Base-by-base conservation (phyloP, 164 flowering plant genomes). In the Paratinospora sagittata region DNA sequence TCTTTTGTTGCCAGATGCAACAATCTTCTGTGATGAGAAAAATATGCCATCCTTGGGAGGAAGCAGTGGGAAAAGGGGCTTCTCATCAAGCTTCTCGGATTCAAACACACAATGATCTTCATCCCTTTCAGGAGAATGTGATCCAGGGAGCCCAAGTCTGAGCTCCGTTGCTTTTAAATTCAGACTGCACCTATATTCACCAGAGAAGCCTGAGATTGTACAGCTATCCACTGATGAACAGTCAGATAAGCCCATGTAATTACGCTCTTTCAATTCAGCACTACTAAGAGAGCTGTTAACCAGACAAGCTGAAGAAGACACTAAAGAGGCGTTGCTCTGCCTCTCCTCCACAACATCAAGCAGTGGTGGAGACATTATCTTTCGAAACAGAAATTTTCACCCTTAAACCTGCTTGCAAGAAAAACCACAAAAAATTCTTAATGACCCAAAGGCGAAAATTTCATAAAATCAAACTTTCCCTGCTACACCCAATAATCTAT, bases 131-230 rank as follows among this genome's bases (percentile, higher is more conserved):
- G 98, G 95, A 19, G 97, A 94, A 61, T 81, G 89, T 24, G 95
- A 94, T 70, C 97, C 97, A 41, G 98, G 98, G 73, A 90, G 97
- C 66, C 98, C 98, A 67, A 94, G 96, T 76, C 93, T 87, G 71
- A 94, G 73, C 74, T 94, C 98, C 11, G 98, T 94, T 33, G 94
- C 96, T 75, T 86, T 89, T 62, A 94, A 67, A 82, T 92, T 88
- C 58, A 94, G 75, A 63, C 79, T 82, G 71, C 43, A 79, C 68
- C 82, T 83, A 52, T 78, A 82, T 47, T 78, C 88, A 37, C 84
- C 85, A 0, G 85, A 78, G 57, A 76, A 78, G 74, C 84, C 77
- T 0, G 90, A 81, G 37, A 83, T 81, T 3, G 83, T 73, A 16
- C 91, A 88, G 78, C 98, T 90, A 69, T 89, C 98, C 37, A 84